Evolutionary conservation across 2,329 filamentous ascomycete species (phyloP), one percentile per base, ranked within the genome.

Genomic region (Proliferodiscus dingleyae): DNA sequence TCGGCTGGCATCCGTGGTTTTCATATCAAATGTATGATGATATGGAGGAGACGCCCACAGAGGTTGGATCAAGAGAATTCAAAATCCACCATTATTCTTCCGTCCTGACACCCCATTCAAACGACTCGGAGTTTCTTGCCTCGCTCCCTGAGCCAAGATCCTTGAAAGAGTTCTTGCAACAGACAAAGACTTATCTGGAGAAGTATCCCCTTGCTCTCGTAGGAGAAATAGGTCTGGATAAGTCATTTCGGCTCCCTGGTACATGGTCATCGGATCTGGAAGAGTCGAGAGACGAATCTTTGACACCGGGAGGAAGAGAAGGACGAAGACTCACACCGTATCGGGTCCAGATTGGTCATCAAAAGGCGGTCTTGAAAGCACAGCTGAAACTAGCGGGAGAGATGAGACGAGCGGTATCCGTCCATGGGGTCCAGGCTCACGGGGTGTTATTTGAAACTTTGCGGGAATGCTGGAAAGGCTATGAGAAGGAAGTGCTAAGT

Each of bases 1-100:
- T 90, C 66, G 87, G 87, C 16, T 90, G 87, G 85, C 87, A 93
- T 62, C 87, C 87, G 1, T 93, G 87, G 87, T 91, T 90, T 64
- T 85, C 86, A 1, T 73, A 91, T 63, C 81, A 87, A 53, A 74
- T 93, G 57, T 88, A 81, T 60, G 76, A 83, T 58, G 80, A 87
- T 62, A 64, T 61, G 16, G 61, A 61, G 30, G 48, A 43, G 48
- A 54, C 28, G 15, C 19, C 43, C 9, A 10, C 42, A 21, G 34
- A 56, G 21, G 1, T 36, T 15, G 22, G 43, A 26, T 48, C 49
- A 1, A 58, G 63, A 24, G 45, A 55, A 23, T 60, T 61, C 51
- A 75, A 57, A 75, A 74, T 68, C 49, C 57, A 52, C 49, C 86
- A 91, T 64, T 90, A 90, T 60, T 68, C 73, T 45, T 68, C 74